phyloP scores from a whole-genome alignment of 805 yeast species.

The Cyberlindnera sargentensis region DNA sequence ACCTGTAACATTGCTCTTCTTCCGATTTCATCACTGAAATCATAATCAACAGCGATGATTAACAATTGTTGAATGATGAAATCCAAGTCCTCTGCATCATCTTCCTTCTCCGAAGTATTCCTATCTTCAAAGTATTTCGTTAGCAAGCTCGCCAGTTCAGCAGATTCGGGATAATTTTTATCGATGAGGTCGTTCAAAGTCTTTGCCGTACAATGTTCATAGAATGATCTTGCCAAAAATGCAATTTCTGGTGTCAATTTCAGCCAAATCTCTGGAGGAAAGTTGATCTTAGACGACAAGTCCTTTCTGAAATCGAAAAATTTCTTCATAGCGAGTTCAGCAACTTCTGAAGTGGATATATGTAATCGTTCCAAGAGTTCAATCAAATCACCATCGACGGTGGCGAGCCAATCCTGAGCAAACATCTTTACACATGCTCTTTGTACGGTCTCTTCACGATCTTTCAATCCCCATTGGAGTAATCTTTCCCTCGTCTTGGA shows the following conservation, averaged over 20 bases:
- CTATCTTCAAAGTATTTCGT: slow-evolving; percentile 50
- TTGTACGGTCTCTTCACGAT: slow-evolving; percentile 70
- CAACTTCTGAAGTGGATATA: slow-evolving; percentile 59
- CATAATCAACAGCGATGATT: slow-evolving; percentile 60
- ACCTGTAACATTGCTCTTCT: slow-evolving; percentile 66
- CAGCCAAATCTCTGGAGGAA: slow-evolving; percentile 64
- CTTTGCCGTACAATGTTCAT: slow-evolving; percentile 53
- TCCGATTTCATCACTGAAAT: slow-evolving; percentile 87
- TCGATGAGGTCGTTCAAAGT: slow-evolving; percentile 52
- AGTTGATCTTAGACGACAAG: slow-evolving; percentile 47
- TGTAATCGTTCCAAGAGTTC: slow-evolving; percentile 67
- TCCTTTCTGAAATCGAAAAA: slow-evolving; percentile 61
- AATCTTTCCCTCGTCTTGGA: slow-evolving; percentile 55
- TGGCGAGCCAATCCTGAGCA: slow-evolving; percentile 63
- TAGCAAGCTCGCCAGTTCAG: slow-evolving; percentile 56
- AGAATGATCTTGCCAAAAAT: slow-evolving; percentile 62
- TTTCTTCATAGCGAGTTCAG: slow-evolving; percentile 57
- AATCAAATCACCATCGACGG: slow-evolving; percentile 60
- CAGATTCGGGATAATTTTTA: slow-evolving; percentile 69
- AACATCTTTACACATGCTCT: slow-evolving; percentile 68
- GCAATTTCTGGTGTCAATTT: slow-evolving; percentile 68
- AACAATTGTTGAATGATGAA: slow-evolving; percentile 72
- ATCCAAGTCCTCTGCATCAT: slow-evolving; percentile 53
- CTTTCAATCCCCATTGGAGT: slow-evolving; percentile 79
- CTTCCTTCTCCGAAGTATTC: slow-evolving; percentile 18